Evolutionary conservation across 2,329 filamentous ascomycete genomes (phyloP), one percentile per base, ranked within the genome.

Genomic region (Aplosporella prunicola): DNA sequence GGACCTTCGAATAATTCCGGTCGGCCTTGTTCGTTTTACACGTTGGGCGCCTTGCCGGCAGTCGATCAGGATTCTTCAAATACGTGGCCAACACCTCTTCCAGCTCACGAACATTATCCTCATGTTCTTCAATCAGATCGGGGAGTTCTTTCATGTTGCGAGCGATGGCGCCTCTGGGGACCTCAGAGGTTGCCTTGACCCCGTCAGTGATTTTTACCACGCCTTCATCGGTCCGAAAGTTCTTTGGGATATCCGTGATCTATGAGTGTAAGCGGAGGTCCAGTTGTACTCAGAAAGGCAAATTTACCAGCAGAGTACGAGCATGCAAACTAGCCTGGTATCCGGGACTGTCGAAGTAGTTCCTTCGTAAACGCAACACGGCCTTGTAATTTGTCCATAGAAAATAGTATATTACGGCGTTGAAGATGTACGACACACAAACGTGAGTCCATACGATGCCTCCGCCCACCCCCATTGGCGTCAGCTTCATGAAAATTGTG

Each of bases 141-240:
- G 91, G 91, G 9, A 98, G 69, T 25, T 89, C 80, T 58, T 89
- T 93, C 44, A 95, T 87, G 50, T 96, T 95, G 45, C 91, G 78
- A 16, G 86, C 88, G 50, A 96, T 80, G 9, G 84, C 80, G 14
- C 82, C 85, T 44, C 82, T 74, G 3, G 87, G 84, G 39, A 87
- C 76, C 9, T 82, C 82, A 9, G 82, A 81, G 16, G 80, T 83
- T 1, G 84, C 84, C 17, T 80, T 83, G 25, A 91, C 72, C 43
- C 78, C 68, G 45, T 95, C 87, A 18, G 87, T 84, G 41, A 98
- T 74, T 43, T 82, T 76, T 20, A 86, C 73, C 39, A 98, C 80
- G 14, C 89, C 91, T 57, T 95, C 88, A 49, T 96, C 88, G 1
- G 78, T 82, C 40, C 81, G 72, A 30, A 76, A 70, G n/a, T 78